These are phyloP conservation scores for Colletotrichum sp. DNA, from an alignment of 2,329 filamentous ascomycete genomes.

Conservation along the genomic window DNA sequence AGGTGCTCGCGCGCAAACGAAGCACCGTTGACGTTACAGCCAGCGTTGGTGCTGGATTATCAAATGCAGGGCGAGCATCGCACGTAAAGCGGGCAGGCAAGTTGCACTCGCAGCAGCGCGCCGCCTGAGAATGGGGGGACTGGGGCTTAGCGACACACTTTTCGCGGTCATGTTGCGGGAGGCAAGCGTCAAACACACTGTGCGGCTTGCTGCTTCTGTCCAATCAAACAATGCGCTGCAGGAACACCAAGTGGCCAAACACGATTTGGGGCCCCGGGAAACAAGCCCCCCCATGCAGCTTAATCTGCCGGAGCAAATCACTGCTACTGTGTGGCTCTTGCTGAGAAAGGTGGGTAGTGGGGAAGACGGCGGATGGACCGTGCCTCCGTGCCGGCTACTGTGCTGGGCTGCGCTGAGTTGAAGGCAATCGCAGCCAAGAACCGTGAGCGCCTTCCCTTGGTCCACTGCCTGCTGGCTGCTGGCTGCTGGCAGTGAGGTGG, in stretches of 20 bases:
- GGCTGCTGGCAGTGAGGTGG: neutral
- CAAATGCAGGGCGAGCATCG: neutral
- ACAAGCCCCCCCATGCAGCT: neutral
- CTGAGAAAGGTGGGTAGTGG: neutral
- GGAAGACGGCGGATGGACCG: neutral
- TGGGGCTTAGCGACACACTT: neutral
- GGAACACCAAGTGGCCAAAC: constrained; percentile 2
- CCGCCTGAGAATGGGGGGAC: neutral
- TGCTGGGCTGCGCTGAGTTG: neutral
- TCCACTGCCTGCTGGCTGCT: neutral
- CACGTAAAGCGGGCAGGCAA: neutral
- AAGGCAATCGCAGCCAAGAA: neutral
- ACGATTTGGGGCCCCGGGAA: neutral
- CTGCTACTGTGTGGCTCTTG: constrained; percentile 7
- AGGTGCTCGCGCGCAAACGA: neutral
- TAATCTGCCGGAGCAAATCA: constrained; percentile 4
- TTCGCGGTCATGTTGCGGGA: neutral
- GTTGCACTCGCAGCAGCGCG: neutral
- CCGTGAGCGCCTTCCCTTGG: neutral
- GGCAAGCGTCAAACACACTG: constrained; percentile 2
- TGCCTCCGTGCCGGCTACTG: neutral
- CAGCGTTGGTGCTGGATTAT: neutral
- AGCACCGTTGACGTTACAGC: neutral
- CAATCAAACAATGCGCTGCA: constrained; percentile 9
- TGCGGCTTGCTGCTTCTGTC: constrained; percentile 6